Base-by-base conservation (phyloP, 306 rosid species). In the Vigna mungo region DNA sequence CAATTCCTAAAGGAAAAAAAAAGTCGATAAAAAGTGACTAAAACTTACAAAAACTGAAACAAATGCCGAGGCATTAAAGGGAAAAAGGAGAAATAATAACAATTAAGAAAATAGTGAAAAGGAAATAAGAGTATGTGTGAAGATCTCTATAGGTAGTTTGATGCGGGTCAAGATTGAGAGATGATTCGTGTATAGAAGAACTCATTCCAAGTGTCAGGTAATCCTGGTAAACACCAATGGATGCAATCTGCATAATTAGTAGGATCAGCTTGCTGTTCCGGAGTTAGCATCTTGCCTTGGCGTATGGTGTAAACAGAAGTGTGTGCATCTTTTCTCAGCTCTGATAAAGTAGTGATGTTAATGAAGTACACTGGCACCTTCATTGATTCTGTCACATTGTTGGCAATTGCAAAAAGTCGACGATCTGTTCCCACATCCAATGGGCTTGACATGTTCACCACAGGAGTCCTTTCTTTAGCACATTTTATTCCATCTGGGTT, bases 201-300 rank as follows among this genome's bases (percentile, higher is more conserved):
- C 91, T 96, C 98, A 13, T 96, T 96, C 99, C 98, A 92, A 5
- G 94, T 96, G 86, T 92, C 98, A 9, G 98, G 99, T 76, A 96
- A 73, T 58, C 99, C 99, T 0, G 98, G 99, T 17, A 96, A 86
- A 63, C 99, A 96, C 99, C 99, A 92, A 53, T 96, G 99, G 75
- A 96, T 96, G 51, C 99, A 96, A 77, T 96, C 99, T 2, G 99
- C 99, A 32, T 88, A 92, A 30, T 89, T 96, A 32, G 86, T 70
- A 0, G 98, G 99, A 69, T 96, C 98, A 4, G 99, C 90, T 63
- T 96, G 97, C 49, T 96, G 99, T 46, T 91, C 97, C 7, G 86
- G 84, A 6, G 96, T 91, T 34, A 96, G 59, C 97, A 96, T 86
- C 49, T 96, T 92, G 41, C 99, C 99, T 55, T 96, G 99, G 0